Percentiles rank a stretch among this genome's conserved stretches.
phyloP scores from a whole-genome alignment of 805 yeast genomes.

The Metschnikowia picachoensis region DNA sequence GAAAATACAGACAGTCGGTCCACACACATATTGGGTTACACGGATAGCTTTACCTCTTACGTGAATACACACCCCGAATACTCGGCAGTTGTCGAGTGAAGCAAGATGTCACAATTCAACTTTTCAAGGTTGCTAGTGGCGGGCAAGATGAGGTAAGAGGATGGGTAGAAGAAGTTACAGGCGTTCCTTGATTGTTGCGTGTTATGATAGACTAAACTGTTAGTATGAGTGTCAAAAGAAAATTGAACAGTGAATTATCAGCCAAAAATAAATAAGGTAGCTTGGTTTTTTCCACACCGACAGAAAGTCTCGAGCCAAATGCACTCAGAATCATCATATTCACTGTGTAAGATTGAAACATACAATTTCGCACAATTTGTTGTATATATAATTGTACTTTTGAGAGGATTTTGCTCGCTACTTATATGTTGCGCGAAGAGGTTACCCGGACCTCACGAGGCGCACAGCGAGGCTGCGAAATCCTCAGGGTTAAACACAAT shows the following conservation, averaged over 20 bases:
- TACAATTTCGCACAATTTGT: constrained; percentile 4
- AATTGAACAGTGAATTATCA: constrained; percentile 10
- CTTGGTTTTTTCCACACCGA: constrained; percentile 98
- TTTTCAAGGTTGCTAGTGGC: no score
- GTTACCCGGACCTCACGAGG: constrained; percentile 7
- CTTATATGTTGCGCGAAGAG: constrained; percentile 9
- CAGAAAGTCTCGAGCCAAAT: constrained; percentile 98
- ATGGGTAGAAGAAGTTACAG: no score
- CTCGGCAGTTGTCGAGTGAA: no score
- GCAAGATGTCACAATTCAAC: background rate
- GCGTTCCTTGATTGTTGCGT: no score
- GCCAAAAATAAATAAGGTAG: constrained; percentile 71
- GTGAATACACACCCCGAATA: no score
- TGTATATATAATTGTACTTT: no score
- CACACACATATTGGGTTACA: no score
- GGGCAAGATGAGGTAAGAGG: no score
- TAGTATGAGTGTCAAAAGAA: constrained; percentile 8
- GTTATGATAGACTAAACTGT: background rate
- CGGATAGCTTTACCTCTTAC: no score
- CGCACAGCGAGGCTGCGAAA: background rate
- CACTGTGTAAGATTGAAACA: constrained; percentile 11
- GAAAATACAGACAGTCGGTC: no score
- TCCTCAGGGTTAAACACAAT: constrained; percentile 6
- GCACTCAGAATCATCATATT: constrained; percentile 92
- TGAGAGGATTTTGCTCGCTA: background rate